Conservation (phyloP, 441 rosid genomes). For the Syzygium malaccense region DNA sequence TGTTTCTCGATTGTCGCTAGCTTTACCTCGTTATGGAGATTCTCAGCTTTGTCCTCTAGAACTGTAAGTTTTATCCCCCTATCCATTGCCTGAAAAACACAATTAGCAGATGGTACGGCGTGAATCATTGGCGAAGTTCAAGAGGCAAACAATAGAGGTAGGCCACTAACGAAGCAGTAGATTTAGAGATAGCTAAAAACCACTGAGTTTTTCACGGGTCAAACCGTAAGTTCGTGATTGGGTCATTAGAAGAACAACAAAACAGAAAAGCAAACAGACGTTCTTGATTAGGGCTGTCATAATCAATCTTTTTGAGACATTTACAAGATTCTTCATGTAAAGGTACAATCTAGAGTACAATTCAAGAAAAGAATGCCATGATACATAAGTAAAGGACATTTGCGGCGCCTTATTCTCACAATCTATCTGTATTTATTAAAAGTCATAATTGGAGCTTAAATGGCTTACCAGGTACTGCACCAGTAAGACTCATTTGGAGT, state of each 20-base stretch:
- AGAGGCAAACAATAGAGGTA: background rate
- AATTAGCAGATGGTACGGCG: background rate
- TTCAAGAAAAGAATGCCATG: background rate
- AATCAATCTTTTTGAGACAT: background rate
- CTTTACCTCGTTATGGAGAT: constrained; percentile 60
- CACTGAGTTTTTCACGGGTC: background rate
- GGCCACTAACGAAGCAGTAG: too few relatives aligned
- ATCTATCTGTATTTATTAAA: background rate
- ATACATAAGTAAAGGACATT: background rate
- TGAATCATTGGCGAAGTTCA: background rate
- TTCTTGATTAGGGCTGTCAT: background rate
- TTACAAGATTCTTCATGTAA: background rate
- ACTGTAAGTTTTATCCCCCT: constrained; percentile 59
- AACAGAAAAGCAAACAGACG: background rate
- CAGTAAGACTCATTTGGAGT: background rate
- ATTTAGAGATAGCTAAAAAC: background rate
- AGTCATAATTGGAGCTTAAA: background rate
- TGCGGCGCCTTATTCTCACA: background rate
- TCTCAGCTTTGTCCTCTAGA: constrained; percentile 63
- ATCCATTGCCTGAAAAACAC: constrained; percentile 50
- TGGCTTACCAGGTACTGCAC: background rate
- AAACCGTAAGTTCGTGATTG: background rate
- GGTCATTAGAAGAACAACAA: background rate
- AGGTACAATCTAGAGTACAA: background rate
- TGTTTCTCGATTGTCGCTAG: background rate